Evolutionary conservation across 257 asterid species (phyloP).

Genomic region (Voacanga thouarsii): DNA sequence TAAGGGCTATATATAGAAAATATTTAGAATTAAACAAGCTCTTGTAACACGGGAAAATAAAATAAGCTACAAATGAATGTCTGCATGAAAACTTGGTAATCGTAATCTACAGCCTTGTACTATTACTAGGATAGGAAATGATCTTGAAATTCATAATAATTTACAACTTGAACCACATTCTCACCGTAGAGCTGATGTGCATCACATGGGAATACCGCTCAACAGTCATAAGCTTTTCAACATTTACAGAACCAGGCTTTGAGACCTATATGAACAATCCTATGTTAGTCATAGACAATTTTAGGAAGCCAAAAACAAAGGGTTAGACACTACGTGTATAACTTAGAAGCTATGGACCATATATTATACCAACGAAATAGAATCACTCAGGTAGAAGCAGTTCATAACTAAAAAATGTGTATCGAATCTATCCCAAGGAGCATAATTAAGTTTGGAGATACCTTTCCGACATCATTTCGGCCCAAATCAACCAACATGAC

Average conservation of each 20-base stretch:
- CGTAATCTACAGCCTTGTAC: not conserved
- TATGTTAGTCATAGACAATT: not conserved
- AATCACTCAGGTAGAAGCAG: not conserved
- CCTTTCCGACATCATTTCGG: constrained; percentile 92
- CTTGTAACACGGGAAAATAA: not conserved
- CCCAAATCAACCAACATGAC: constrained; percentile 88
- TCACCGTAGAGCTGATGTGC: constrained; percentile 97
- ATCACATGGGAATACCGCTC: constrained; percentile 91
- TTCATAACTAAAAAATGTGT: not conserved
- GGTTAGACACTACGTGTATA: not conserved
- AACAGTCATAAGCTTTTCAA: constrained; percentile 74
- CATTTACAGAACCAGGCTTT: constrained; percentile 74
- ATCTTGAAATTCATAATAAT: not conserved
- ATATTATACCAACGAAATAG: no score
- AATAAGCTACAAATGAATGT: not conserved
- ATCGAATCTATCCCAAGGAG: not conserved
- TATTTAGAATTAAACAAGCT: constrained; percentile 5
- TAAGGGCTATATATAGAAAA: not conserved
- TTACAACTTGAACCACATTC: constrained; percentile 19
- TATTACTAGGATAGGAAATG: constrained; percentile 1
- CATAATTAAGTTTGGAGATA: constrained; percentile 15
- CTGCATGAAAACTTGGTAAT: not conserved
- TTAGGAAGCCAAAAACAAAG: not conserved
- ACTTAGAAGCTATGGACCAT: not conserved
- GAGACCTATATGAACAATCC: constrained; percentile 56